Conservation (phyloP, 768 basidiomycete species). For the Chlorophyllum brunneum region DNA sequence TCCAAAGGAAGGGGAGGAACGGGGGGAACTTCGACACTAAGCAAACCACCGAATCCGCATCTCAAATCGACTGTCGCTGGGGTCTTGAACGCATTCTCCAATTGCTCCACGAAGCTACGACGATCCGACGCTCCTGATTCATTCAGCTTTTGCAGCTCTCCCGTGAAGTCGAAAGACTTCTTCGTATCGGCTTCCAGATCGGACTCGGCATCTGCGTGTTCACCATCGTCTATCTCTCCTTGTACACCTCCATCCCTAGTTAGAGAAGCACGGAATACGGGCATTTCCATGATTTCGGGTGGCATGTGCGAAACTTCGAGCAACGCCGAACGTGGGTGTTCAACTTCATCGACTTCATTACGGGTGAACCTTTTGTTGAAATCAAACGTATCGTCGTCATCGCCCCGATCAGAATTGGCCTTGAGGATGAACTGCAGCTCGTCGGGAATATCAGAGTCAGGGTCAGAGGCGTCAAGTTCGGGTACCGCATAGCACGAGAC, state of each 20-base stretch:
- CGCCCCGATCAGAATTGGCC: constrained; percentile 16
- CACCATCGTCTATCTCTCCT: constrained; percentile 34
- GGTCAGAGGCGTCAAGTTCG: constrained; percentile 53
- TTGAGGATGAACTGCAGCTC: constrained; percentile 65
- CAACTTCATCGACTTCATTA: constrained; percentile 2
- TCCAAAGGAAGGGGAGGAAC: constrained; percentile 45
- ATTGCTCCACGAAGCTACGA: constrained; percentile 75
- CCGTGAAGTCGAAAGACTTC: constrained; percentile 82
- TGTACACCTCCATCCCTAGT: constrained; percentile 19
- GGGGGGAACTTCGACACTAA: constrained; percentile 42
- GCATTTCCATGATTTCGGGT: constrained; percentile 17
- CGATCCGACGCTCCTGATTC: constrained; percentile 68
- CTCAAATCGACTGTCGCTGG: constrained; percentile 65
- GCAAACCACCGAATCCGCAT: constrained; percentile 38
- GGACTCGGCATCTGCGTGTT: constrained; percentile 23
- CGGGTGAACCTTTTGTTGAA: constrained; percentile 16
- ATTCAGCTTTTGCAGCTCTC: constrained; percentile 65
- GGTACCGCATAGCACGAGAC: constrained; percentile 40
- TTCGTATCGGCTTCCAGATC: constrained; percentile 62
- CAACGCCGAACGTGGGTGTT: constrained; percentile 15
- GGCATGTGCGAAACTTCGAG: constrained; percentile 20
- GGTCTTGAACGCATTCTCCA: constrained; percentile 76
- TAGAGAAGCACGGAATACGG: constrained; percentile 27
- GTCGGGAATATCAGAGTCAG: constrained; percentile 78
- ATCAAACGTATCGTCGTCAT: constrained; percentile 15